Percentiles rank a stretch among this genome's conserved stretches.
Evolutionary conservation across 441 rosid genomes (phyloP).

Genomic region (Erodium texanum): DNA sequence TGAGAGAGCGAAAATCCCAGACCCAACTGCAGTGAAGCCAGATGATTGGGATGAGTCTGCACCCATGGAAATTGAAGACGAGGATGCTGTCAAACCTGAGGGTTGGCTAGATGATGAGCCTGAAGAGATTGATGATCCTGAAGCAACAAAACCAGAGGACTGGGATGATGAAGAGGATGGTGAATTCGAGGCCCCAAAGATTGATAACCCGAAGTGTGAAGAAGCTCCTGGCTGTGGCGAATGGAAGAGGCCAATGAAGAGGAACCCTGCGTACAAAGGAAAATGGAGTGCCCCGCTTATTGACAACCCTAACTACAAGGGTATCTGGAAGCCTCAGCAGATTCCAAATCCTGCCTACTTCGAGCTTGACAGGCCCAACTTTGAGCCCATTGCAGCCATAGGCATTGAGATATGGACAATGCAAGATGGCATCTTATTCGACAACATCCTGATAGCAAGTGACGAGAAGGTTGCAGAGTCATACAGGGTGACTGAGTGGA

Average conservation of each 20-base stretch:
- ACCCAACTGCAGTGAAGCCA: constrained; percentile 23
- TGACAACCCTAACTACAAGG: constrained; percentile 29
- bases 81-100: constrained; percentile 27
- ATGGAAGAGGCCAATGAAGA: constrained; percentile 29
- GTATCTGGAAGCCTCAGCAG: constrained; percentile 29
- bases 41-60: constrained; percentile 33
- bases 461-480: constrained; percentile 25
- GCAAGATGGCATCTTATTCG: constrained; percentile 31
- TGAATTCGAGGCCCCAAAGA: constrained; percentile 28
- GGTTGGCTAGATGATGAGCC: constrained; percentile 31
- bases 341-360: constrained; percentile 27
- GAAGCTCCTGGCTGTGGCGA: constrained; percentile 27
- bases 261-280: constrained; percentile 26
- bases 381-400: constrained; percentile 29
- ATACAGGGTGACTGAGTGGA: constrained; percentile 25
- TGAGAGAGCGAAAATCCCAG: constrained; percentile 22
- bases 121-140: constrained; percentile 32
- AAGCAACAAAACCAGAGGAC: constrained; percentile 28
- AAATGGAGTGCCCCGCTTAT: constrained; percentile 29
- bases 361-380: constrained; percentile 22
- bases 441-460: constrained; percentile 25
- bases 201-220: constrained; percentile 24
- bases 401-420: constrained; percentile 36
- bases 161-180: constrained; percentile 37
- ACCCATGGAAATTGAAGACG: constrained; percentile 24